phyloP scores from a whole-genome alignment of 1,284 basidiomycete species.

The Cutaneotrichosporon sp. region DNA sequence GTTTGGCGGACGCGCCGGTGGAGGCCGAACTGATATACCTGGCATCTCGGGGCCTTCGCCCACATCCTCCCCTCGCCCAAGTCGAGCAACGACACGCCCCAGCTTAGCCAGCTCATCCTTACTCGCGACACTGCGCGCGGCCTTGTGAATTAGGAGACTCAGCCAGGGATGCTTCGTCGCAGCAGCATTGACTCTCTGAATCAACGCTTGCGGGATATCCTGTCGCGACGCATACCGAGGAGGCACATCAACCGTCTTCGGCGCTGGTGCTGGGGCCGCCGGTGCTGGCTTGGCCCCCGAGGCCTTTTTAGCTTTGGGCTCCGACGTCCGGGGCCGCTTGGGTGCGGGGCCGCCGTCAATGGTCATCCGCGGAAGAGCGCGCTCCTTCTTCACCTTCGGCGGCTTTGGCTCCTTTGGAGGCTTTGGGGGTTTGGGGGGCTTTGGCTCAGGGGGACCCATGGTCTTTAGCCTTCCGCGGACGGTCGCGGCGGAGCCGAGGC shows the following conservation, averaged over 20 bases:
- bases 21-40: background rate
- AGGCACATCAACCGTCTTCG: background rate
- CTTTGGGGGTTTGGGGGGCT: slow-evolving; percentile 9
- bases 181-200: slow-evolving; percentile 42
- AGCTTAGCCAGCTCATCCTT: slow-evolving; percentile 43
- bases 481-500: slow-evolving; percentile 8
- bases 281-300: background rate
- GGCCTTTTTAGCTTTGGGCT: background rate
- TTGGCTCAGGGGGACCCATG: slow-evolving; percentile 8
- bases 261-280: background rate
- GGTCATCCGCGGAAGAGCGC: background rate
- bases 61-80: slow-evolving; percentile 33
- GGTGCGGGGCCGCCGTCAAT: background rate
- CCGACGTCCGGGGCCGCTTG: background rate
- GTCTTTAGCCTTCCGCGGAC: slow-evolving; percentile 11
- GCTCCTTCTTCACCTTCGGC: slow-evolving; percentile 6
- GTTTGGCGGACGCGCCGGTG: slow-evolving; percentile 1
- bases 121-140: slow-evolving; percentile 38
- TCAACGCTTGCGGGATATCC: slow-evolving; percentile 30
- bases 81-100: slow-evolving; percentile 35
- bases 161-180: slow-evolving; percentile 41
- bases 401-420: slow-evolving; percentile 11
- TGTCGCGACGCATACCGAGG: slow-evolving; percentile 12
- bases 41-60: slow-evolving; percentile 19
- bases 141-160: slow-evolving; percentile 43